Percentiles rank a stretch among this genome's conserved stretches.
Evolutionary conservation across 352 stramenopile genomes (phyloP).

Genomic region (Globisporangium acanthophoron): DNA sequence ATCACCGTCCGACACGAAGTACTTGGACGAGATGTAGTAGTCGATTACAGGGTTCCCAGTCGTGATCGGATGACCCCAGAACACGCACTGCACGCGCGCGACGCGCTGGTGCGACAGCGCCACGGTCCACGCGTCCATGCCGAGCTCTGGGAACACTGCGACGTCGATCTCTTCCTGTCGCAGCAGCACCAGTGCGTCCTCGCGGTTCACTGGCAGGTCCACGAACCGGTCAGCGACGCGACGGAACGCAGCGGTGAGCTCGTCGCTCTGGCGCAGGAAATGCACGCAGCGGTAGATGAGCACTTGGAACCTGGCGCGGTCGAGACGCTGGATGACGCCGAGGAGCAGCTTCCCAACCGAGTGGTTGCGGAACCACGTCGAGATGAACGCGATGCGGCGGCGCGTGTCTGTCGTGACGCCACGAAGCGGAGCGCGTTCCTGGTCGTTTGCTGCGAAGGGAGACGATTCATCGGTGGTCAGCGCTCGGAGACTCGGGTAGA

Average conservation of each 20-base stretch:
- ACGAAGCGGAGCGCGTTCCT: background rate
- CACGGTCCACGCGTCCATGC: slow-evolving; percentile 76
- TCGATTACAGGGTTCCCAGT: slow-evolving; percentile 68
- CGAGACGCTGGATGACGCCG: slow-evolving; percentile 41
- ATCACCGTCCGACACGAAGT: slow-evolving; percentile 34
- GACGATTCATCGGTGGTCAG: background rate
- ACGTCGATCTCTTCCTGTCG: slow-evolving; percentile 59
- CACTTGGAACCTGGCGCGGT: slow-evolving; percentile 47
- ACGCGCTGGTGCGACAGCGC: slow-evolving; percentile 67
- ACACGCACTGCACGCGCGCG: slow-evolving; percentile 66
- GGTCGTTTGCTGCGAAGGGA: background rate
- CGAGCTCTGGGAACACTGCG: slow-evolving; percentile 75
- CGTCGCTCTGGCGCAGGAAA: slow-evolving; percentile 40
- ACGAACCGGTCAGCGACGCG: slow-evolving; percentile 38
- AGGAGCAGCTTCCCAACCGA: slow-evolving; percentile 63
- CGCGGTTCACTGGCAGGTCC: slow-evolving; percentile 28
- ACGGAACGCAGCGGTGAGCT: slow-evolving; percentile 39
- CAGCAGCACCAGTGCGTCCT: slow-evolving; percentile 34
- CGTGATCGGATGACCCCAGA: slow-evolving; percentile 86
- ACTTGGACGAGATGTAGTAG: slow-evolving; percentile 75
- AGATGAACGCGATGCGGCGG: slow-evolving; percentile 47
- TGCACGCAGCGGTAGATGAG: slow-evolving; percentile 45
- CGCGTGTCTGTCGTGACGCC: slow-evolving; percentile 1
- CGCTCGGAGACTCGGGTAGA: slow-evolving; percentile 28
- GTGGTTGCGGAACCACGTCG: slow-evolving; percentile 58